These are phyloP conservation scores for Salvia miltiorrhiza DNA, from an alignment of 257 asterid species.

Conservation along the genomic window DNA sequence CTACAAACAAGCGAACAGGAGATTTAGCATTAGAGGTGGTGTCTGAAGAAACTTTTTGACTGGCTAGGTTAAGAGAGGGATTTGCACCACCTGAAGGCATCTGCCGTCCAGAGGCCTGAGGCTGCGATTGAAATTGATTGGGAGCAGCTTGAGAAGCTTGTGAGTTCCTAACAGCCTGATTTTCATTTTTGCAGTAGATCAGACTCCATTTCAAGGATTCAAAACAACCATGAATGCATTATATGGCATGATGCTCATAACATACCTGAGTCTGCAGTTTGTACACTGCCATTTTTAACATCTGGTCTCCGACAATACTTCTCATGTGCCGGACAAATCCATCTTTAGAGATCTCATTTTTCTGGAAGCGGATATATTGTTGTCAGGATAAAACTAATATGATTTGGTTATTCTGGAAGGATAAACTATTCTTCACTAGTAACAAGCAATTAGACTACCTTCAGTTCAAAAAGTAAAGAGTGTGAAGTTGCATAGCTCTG, in stretches of 20 bases:
- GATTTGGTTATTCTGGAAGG: constrained; percentile 14
- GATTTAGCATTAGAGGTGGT: constrained; percentile 22
- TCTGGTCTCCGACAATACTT: constrained; percentile 82
- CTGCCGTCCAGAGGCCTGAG: constrained; percentile 53
- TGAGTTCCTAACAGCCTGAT: constrained; percentile 52
- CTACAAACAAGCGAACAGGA: constrained; percentile 19
- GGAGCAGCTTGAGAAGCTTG: constrained; percentile 36
- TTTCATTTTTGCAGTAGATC: constrained; percentile 24
- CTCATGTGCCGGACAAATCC: constrained; percentile 78
- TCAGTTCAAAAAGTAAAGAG: constrained; percentile 55
- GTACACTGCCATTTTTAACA: constrained; percentile 82
- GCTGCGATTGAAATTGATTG: constrained; percentile 47
- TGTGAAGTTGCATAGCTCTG: constrained; percentile 78
- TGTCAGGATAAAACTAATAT: constrained; percentile 12
- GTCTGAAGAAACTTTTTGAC: constrained; percentile 6
- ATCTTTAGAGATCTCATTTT: constrained; percentile 81
- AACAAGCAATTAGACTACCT: constrained; percentile 45
- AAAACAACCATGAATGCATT: constrained; percentile 10
- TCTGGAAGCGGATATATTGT: constrained; percentile 41
- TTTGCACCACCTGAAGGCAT: constrained; percentile 48
- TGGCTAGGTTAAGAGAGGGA: constrained; percentile 18
- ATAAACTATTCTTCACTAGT: constrained; percentile 9
- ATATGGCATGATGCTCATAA: constrained; percentile 21
- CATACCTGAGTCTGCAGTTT: constrained; percentile 76
- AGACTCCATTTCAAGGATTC: constrained; percentile 13